Percentiles rank a stretch among this genome's conserved stretches.
Evolutionary conservation across 164 flowering plant genomes (phyloP).

Genomic region (Nymphaea colorata): DNA sequence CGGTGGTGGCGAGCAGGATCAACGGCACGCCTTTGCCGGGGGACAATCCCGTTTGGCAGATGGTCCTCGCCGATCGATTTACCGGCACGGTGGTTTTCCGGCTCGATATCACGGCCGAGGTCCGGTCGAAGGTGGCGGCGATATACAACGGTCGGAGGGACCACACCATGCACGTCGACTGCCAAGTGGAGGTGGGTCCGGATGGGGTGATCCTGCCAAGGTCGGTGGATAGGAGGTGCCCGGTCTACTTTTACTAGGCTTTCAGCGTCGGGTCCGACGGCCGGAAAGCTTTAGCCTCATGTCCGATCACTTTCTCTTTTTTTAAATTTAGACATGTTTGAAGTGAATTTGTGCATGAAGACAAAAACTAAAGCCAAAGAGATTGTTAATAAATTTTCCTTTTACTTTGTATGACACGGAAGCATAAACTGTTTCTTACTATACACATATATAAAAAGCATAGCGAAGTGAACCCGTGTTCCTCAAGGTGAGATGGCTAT

Average conservation of each 20-base stretch:
- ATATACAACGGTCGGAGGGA: conserved; percentile 32
- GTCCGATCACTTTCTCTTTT: too few species aligned
- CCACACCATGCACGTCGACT: conserved; percentile 58
- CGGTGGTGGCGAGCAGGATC: conserved; percentile 20
- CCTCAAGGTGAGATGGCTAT: too few species aligned
- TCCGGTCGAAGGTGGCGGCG: conserved; percentile 45
- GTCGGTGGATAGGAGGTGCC: conserved; percentile 37
- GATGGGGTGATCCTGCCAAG: conserved; percentile 44
- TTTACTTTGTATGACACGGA: too few species aligned
- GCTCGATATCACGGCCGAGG: conserved; percentile 38
- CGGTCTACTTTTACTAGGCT: conserved; percentile 44
- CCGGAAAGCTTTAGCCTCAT: too few species aligned
- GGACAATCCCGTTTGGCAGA: conserved; percentile 30
- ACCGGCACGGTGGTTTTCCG: conserved; percentile 52
- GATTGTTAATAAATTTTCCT: too few species aligned
- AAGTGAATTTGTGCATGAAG: too few species aligned
- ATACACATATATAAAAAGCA: too few species aligned
- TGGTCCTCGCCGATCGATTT: conserved; percentile 24
- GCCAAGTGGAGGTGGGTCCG: conserved; percentile 39
- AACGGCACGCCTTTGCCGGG: conserved; percentile 35
- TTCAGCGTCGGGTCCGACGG: too few species aligned
- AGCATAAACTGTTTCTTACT: too few species aligned
- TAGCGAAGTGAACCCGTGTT: too few species aligned
- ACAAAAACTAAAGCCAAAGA: too few species aligned
- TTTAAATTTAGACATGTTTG: too few species aligned